Base-by-base conservation (phyloP, 306 rosid species). In the Potentilla sterilis region DNA sequence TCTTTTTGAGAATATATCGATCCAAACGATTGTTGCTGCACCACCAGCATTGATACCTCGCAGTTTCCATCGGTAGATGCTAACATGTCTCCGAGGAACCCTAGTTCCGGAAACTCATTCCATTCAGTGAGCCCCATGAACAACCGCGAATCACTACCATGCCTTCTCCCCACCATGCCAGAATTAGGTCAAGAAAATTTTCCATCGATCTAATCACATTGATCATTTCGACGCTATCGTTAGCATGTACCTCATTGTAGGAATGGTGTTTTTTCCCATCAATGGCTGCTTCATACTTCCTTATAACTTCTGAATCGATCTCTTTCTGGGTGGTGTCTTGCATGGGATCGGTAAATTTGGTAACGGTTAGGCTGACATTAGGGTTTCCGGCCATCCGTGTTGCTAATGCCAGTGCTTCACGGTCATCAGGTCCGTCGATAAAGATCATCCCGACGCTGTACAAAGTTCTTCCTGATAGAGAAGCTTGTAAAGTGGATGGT, bases 91-190 rank as follows among this genome's bases (percentile, higher is more conserved):
- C 87, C 94, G 0, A 91, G 38, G 59, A 64, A 44, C 1, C 93
- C 97, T 5, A 89, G 87, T 73, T 91, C 97, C 2, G 92, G 92
- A 41, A 46, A 83, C 65, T 91, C 97, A 59, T 57, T 87, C 90
- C 92, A 89, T 5, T 87, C 90, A 0, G 61, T 61, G 32, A 85
- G 77, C 37, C 93, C 93, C 55, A 42, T 32, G 35, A 86, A 84
- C 79, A 87, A 54, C 0, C 69, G 38, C 1, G 89, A 81, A 1
- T 80, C 81, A 19, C 44, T 42, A 4, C 72, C 79, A 51, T 91
- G 93, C 11, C 86, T 73, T 28, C 97, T 82, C 51, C 97, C 92
- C 12, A 83, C 88, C n/a, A n/a, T n/a, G n/a, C n/a, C 78, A 89
- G 37, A 65, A 87, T 51, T 22, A 89, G 64, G 75, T 89, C 92